Percentiles rank a stretch among this genome's conserved stretches.
phyloP scores from a whole-genome alignment of 208 protist species.

The Trypanosoma melophagium region DNA sequence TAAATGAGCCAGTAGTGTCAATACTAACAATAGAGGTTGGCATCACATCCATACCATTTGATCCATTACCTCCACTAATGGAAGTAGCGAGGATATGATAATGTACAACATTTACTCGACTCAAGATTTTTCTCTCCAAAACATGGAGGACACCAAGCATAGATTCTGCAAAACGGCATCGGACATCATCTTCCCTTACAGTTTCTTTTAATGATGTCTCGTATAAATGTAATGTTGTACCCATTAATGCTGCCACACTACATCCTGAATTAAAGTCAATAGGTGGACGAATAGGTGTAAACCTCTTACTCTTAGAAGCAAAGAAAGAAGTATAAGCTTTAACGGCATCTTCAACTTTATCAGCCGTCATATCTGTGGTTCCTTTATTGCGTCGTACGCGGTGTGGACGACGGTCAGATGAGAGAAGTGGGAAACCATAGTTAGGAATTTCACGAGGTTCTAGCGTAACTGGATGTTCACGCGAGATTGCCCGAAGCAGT shows the following conservation, averaged over 20 bases:
- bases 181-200: constrained; percentile 73
- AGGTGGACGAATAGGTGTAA: constrained; percentile 62
- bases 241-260: constrained; percentile 68
- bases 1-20: constrained; percentile 71
- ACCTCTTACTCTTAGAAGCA: constrained; percentile 41
- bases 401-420: constrained; percentile 70
- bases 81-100: constrained; percentile 82
- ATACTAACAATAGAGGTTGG: constrained; percentile 59
- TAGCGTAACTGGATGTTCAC: constrained; percentile 50
- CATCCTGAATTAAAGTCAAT: constrained; percentile 72
- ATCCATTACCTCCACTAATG: constrained; percentile 29
- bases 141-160: constrained; percentile 79
- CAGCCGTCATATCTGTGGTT: constrained; percentile 64
- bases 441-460: constrained; percentile 20
- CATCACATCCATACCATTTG: constrained; percentile 21
- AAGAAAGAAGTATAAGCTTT: constrained; percentile 67
- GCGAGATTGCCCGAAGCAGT: constrained; percentile 68
- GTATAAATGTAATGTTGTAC: constrained; percentile 79
- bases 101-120: constrained; percentile 71
- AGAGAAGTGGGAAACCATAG: constrained; percentile 78
- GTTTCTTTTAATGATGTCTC: constrained; percentile 73
- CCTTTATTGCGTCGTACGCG: constrained; percentile 22
- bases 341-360: constrained; percentile 50
- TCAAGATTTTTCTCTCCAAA: constrained; percentile 51
- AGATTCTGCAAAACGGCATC: constrained; percentile 74